These are phyloP conservation scores for Moricandia moricandioides DNA, from an alignment of 345 rosid species.

Conservation along the genomic window DNA sequence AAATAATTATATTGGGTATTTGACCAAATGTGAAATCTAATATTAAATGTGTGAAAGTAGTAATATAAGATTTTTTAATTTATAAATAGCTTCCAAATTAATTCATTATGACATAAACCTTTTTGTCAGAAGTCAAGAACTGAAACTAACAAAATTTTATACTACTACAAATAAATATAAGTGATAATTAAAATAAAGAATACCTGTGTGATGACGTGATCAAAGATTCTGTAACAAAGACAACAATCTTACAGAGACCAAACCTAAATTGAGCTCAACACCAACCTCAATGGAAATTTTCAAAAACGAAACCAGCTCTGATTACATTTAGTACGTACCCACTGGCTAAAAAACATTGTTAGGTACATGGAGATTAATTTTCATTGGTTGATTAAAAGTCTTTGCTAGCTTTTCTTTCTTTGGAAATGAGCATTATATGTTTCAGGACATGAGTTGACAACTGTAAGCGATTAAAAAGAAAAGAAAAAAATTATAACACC, in stretches of 20 bases:
- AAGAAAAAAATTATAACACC: background rate
- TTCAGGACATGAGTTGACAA: constrained; percentile 28
- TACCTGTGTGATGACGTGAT: constrained; percentile 66
- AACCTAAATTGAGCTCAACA: constrained; percentile 39
- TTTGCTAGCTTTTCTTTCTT: constrained; percentile 26
- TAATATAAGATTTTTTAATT: constrained; percentile 1
- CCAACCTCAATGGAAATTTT: constrained; percentile 31
- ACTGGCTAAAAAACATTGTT: background rate
- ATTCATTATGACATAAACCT: constrained; percentile 48
- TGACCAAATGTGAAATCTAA: constrained; percentile 28
- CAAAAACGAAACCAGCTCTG: background rate
- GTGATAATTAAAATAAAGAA: background rate
- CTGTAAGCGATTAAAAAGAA: constrained; percentile 21
- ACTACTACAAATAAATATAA: constrained; percentile 6
- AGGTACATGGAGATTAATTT: background rate
- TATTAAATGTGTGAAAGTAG: constrained; percentile 22
- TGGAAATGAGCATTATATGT: constrained; percentile 24
- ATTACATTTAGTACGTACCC: background rate
- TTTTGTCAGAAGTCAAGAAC: constrained; percentile 60
- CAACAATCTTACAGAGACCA: constrained; percentile 34
- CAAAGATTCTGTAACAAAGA: constrained; percentile 60
- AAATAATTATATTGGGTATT: constrained; percentile 17
- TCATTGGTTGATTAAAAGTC: background rate
- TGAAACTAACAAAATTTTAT: constrained; percentile 34
- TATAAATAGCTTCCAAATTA: background rate